phyloP scores from a whole-genome alignment of 257 asterid species.

The Apocynum venetum region DNA sequence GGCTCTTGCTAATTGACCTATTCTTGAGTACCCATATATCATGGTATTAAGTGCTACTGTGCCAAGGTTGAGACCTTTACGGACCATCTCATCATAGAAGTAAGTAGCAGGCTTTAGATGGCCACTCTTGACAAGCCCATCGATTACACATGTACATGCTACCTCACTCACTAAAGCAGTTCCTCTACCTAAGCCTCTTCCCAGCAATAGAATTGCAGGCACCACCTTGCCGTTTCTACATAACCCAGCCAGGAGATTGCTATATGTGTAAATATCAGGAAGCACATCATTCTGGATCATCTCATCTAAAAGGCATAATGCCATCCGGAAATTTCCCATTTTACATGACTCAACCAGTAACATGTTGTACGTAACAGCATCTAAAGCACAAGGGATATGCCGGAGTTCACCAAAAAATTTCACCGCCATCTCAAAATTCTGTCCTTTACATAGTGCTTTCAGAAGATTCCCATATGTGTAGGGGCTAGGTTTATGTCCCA shows the following conservation, averaged over 20 bases:
- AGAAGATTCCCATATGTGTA: conserved; percentile 62
- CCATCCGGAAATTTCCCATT: conserved; percentile 42
- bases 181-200: conserved; percentile 44
- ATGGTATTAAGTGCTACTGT: conserved; percentile 53
- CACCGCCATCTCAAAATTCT: conserved; percentile 47
- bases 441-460: conserved; percentile 74
- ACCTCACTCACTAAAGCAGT: conserved; percentile 40
- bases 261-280: conserved; percentile 63
- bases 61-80: conserved; percentile 47
- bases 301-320: conserved; percentile 46
- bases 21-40: conserved; percentile 69
- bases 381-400: conserved; percentile 36
- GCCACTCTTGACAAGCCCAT: conserved; percentile 69
- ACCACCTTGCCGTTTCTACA: conserved; percentile 64
- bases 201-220: conserved; percentile 57
- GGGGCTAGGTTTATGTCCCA: conserved; percentile 56
- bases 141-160: conserved; percentile 61
- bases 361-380: conserved; percentile 54
- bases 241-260: conserved; percentile 53
- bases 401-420: conserved; percentile 49
- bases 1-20: conserved; percentile 43
- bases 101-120: conserved; percentile 52
- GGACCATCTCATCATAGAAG: conserved; percentile 54
- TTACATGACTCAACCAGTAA: conserved; percentile 54
- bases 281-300: conserved; percentile 53